phyloP scores from a whole-genome alignment of 352 stramenopile genomes.

The Pythium aquatile region DNA sequence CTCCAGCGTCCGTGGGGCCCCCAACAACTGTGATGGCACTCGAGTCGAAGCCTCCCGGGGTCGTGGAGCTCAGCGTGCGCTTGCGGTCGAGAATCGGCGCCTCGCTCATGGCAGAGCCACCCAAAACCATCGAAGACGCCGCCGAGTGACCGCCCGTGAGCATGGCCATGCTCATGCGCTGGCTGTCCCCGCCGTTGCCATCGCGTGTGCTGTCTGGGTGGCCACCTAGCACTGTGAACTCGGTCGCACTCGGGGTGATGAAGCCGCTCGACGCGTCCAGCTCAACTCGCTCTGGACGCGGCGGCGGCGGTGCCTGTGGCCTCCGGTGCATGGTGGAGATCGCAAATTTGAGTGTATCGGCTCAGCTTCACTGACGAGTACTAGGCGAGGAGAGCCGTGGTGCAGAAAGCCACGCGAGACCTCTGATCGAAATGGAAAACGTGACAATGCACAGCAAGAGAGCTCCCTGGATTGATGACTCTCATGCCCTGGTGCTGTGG shows the following conservation, averaged over 20 bases:
- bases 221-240: background rate
- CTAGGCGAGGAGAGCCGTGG: no score
- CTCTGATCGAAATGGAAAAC: no score
- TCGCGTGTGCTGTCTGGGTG: background rate
- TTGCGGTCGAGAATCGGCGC: slow-evolving; percentile 1
- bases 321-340: no score
- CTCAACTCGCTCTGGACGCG: background rate
- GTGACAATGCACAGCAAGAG: no score
- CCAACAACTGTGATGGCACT: background rate
- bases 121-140: background rate
- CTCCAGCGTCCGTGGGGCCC: no score
- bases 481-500: no score
- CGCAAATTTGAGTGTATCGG: no score
- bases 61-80: background rate
- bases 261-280: background rate
- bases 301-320: no score
- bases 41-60: background rate
- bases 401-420: no score
- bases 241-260: background rate
- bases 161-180: background rate
- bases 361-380: no score
- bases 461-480: no score
- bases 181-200: background rate
- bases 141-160: background rate
- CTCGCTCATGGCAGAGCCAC: background rate